Conservation (phyloP, 2,329 filamentous ascomycete species). For the Neonectria faginata region DNA sequence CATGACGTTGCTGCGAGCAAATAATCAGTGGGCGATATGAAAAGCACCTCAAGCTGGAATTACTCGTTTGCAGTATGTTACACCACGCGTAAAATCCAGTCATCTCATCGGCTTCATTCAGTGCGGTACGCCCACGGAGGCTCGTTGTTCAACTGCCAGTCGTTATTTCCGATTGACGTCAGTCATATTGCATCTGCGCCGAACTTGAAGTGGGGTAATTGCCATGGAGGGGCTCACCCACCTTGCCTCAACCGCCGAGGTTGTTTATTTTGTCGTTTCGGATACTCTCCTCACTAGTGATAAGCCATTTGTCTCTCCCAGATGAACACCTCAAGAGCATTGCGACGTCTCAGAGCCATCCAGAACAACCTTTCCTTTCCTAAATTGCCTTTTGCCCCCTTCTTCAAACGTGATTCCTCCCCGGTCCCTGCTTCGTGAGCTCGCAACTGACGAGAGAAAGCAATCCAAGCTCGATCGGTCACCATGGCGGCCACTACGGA, state of each 20-base stretch:
- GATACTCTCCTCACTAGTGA: conserved; percentile 19
- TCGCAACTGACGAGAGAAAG: conserved; percentile 4
- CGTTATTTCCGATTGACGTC: conserved; percentile 20
- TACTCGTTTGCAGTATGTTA: background rate
- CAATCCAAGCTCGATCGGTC: conserved; percentile 50
- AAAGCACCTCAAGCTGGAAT: background rate
- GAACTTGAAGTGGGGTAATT: conserved; percentile 23
- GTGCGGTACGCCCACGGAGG: background rate
- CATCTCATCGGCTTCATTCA: background rate
- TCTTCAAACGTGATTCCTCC: conserved; percentile 6
- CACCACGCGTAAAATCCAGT: background rate
- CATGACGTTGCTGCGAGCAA: background rate
- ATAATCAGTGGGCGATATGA: background rate
- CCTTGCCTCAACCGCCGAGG: conserved; percentile 1
- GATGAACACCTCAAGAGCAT: conserved; percentile 45
- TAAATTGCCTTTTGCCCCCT: conserved; percentile 14
- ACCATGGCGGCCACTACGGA: conserved; percentile 79
- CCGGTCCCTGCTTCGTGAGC: background rate
- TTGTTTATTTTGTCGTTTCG: background rate
- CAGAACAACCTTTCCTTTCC: conserved; percentile 33
- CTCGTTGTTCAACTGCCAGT: background rate
- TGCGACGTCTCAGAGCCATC: conserved; percentile 42
- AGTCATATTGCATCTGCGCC: conserved; percentile 12
- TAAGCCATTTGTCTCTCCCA: conserved; percentile 22
- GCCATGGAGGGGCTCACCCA: conserved; percentile 23